A percentile compares a stretch with the other conserved stretches of the same genome.
Conservation (phyloP, 2,329 filamentous ascomycete genomes). For the Hypoxylon sp. region DNA sequence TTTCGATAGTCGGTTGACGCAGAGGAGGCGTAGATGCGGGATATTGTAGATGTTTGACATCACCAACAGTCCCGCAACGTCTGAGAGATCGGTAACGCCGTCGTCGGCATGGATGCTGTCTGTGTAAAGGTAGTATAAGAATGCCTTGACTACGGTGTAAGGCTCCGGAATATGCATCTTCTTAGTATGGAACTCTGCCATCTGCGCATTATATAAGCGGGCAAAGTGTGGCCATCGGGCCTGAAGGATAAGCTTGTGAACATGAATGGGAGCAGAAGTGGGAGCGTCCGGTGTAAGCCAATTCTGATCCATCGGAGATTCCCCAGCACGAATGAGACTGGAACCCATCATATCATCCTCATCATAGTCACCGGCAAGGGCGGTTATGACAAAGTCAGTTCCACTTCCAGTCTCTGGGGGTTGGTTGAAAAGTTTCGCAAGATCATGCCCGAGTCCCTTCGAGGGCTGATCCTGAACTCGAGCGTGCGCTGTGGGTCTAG, state of each 20-base stretch:
- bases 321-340: conserved; percentile 63
- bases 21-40: conserved; percentile 89
- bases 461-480: conserved; percentile 69
- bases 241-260: conserved; percentile 94
- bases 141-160: conserved; percentile 93
- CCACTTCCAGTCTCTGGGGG: conserved; percentile 87
- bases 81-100: conserved; percentile 82
- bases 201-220: conserved; percentile 90
- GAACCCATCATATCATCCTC: conserved; percentile 74
- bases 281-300: conserved; percentile 74
- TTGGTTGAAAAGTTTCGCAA: conserved; percentile 89
- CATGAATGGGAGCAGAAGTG: conserved; percentile 88
- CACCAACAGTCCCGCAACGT: conserved; percentile 93
- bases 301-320: conserved; percentile 61
- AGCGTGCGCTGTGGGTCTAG: conserved; percentile 64
- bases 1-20: conserved; percentile 88
- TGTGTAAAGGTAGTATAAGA: conserved; percentile 96
- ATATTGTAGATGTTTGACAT: conserved; percentile 99
- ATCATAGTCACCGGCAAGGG: conserved; percentile 82
- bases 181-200: conserved; percentile 97
- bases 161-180: conserved; percentile 98
- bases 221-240: conserved; percentile 98
- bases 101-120: conserved; percentile 85
- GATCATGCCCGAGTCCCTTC: conserved; percentile 83
- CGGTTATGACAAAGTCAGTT: conserved; percentile 92